These are phyloP conservation scores for Ganoderma lucidum DNA, from an alignment of 1,284 basidiomycete genomes.

Conservation along the genomic window DNA sequence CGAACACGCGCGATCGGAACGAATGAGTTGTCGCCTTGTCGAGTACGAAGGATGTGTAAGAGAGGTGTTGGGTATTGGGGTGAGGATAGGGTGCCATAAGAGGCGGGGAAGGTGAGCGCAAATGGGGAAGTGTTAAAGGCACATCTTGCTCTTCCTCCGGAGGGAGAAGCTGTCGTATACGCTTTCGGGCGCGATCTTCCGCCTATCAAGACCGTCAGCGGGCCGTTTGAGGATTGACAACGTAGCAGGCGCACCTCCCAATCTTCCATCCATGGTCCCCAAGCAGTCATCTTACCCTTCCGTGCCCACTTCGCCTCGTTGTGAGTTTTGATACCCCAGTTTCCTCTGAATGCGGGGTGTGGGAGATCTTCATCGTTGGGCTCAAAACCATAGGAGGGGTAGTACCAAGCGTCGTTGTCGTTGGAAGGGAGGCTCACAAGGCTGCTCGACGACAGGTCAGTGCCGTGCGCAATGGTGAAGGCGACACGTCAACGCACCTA, in stretches of 20 bases:
- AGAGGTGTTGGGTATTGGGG: constrained; percentile 69
- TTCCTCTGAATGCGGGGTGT: constrained; percentile 59
- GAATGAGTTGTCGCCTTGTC: constrained; percentile 84
- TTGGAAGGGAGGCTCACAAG: constrained; percentile 56
- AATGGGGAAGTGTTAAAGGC: constrained; percentile 50
- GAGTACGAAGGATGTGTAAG: constrained; percentile 83
- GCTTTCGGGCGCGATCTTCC: constrained; percentile 82
- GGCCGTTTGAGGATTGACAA: constrained; percentile 6
- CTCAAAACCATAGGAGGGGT: constrained; percentile 72
- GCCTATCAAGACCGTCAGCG: constrained; percentile 51
- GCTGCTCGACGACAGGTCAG: constrained; percentile 23
- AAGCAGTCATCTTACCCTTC: constrained; percentile 77
- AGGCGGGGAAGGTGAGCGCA: constrained; percentile 55
- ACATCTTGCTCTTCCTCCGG: constrained; percentile 47
- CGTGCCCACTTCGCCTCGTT: constrained; percentile 79
- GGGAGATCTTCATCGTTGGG: constrained; percentile 59
- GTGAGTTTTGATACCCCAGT: constrained; percentile 80
- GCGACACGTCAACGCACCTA: constrained; percentile 28
- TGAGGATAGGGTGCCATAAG: constrained; percentile 70
- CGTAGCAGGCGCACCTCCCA: constrained; percentile 69
- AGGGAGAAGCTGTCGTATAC: constrained; percentile 71
- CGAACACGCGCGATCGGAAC: constrained; percentile 77
- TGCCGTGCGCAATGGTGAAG: not conserved
- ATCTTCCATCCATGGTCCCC: constrained; percentile 82
- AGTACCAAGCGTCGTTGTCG: constrained; percentile 81